Base-by-base conservation (phyloP, 2,329 filamentous ascomycete species). In the Daldinia sp. region DNA sequence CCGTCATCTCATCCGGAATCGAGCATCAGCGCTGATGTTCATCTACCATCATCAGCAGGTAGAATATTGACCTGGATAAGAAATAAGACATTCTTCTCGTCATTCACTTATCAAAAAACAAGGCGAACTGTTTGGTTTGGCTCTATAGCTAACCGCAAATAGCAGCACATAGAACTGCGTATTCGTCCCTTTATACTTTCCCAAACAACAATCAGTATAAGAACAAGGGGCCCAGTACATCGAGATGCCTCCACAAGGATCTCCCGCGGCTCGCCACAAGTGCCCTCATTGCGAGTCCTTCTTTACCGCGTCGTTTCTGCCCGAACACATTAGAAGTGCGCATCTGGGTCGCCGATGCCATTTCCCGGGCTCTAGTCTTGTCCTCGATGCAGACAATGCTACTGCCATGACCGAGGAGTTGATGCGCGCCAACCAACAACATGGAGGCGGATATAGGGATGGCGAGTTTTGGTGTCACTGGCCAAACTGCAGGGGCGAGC, bases 281-380 rank as follows among this genome's bases (percentile, higher is more conserved):
- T 43, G 39, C 39, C 39, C 39, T 15, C n/a, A 35, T 15, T 35
- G 32, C 13, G 11, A 7, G n/a, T 39, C 8, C n/a, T n/a, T n/a
- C n/a, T n/a, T n/a, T n/a, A n/a, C n/a, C n/a, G n/a, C n/a, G n/a
- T n/a, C n/a, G 19, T 10, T 3, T 4, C 9, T 39, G 7, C 15
- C 4, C 8, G 51, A 56, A 4, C 58, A 62, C 41, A 13, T 34
- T n/a, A n/a, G n/a, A n/a, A n/a, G n/a, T n/a, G n/a, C n/a, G n/a
- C 54, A 58, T 34, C 23, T 63, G 13, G 60, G 60, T 9, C 13
- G 27, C 5, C 11, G 13, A 9, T 63, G 60, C 13, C 30, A 29
- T 17, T 63, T 58, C 15, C 54, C 48, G 3, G 47, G 39, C 3
- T 49, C 13, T 11, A 2, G 8, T 4, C 4, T 43, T 1, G 7